Percentiles rank a stretch among this genome's conserved stretches.
Evolutionary conservation across 2,329 filamentous ascomycete genomes (phyloP).

Genomic region (Basipetospora sp.): DNA sequence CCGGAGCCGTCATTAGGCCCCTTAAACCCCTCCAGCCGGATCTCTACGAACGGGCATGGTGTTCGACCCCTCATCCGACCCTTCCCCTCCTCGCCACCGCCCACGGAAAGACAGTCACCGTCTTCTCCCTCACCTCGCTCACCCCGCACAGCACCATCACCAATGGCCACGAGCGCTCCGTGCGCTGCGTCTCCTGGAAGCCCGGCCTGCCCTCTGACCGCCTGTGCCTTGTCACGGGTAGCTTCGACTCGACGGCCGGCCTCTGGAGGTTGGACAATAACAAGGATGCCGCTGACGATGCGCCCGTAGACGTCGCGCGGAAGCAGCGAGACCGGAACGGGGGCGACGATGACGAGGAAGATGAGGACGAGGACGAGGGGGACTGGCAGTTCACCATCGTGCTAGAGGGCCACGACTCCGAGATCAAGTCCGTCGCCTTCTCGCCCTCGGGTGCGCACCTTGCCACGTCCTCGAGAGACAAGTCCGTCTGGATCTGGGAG

Average conservation of each 20-base stretch:
- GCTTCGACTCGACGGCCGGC: conserved; percentile 84
- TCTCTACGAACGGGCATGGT: conserved; percentile 65
- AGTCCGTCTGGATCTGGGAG: conserved; percentile 97
- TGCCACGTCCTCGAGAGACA: conserved; percentile 83
- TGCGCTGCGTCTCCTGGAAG: conserved; percentile 82
- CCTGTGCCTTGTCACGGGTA: conserved; percentile 76
- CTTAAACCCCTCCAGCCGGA: conserved; percentile 39
- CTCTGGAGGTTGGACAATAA: conserved; percentile 54
- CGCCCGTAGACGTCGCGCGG: no score
- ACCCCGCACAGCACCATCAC: conserved; percentile 64
- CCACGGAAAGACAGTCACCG: conserved; percentile 70
- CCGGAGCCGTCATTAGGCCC: conserved; percentile 22
- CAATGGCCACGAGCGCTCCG: conserved; percentile 78
- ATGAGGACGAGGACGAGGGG: conserved; percentile 38
- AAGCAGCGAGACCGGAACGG: no score
- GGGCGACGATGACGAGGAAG: conserved; percentile 7
- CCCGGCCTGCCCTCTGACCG: conserved; percentile 46
- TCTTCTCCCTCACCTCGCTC: conserved; percentile 77
- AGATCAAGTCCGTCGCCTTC: conserved; percentile 72
- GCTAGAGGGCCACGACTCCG: conserved; percentile 85
- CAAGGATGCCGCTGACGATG: conserved; percentile 14
- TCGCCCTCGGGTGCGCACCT: conserved; percentile 61
- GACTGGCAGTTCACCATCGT: conserved; percentile 90
- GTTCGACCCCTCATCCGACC: conserved; percentile 68
- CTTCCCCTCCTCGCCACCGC: conserved; percentile 80